Evolutionary conservation across 1,284 basidiomycete species (phyloP).

Genomic region (Sporisorium sorghi): DNA sequence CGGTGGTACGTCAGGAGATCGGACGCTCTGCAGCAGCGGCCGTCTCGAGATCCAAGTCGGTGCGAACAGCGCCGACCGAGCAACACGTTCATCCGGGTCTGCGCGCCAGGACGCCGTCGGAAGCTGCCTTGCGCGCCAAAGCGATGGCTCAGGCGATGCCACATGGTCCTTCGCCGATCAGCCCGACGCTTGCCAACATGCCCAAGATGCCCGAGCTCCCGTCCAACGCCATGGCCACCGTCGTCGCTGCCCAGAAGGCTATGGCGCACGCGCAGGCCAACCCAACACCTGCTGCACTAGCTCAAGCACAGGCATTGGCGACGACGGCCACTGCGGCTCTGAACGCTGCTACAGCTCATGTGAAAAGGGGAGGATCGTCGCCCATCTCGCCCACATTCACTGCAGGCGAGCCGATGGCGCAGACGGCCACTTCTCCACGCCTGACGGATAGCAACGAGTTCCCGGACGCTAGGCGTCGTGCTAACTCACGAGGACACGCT

Average conservation of each 20-base stretch:
- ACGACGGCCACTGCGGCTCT: conserved; percentile 43
- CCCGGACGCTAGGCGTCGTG: conserved; percentile 18
- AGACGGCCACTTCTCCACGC: conserved; percentile 20
- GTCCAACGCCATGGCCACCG: conserved; percentile 35
- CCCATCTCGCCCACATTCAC: conserved; percentile 33
- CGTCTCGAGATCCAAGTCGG: conserved; percentile 38
- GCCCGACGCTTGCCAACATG: conserved; percentile 13
- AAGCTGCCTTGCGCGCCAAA: conserved; percentile 45
- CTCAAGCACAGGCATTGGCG: conserved; percentile 49
- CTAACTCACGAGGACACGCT: conserved; percentile 18
- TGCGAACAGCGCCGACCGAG: conserved; percentile 34
- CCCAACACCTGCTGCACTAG: conserved; percentile 30
- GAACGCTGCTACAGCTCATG: conserved; percentile 38
- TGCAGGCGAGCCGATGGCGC: conserved; percentile 21
- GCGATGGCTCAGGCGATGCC: conserved; percentile 39
- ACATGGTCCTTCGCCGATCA: conserved; percentile 19
- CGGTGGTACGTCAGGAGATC: conserved; percentile 30
- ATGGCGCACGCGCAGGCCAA: conserved; percentile 45
- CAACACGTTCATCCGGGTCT: conserved; percentile 35
- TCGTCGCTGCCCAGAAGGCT: conserved; percentile 45
- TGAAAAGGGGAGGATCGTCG: conserved; percentile 23
- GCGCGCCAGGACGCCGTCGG: conserved; percentile 42
- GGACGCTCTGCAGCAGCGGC: conserved; percentile 14
- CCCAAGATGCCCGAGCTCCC: conserved; percentile 42
- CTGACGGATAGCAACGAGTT: conserved; percentile 14